These are phyloP conservation scores for Krasilnikovozyma curviuscula DNA, from an alignment of 768 basidiomycete genomes.

Conservation along the genomic window DNA sequence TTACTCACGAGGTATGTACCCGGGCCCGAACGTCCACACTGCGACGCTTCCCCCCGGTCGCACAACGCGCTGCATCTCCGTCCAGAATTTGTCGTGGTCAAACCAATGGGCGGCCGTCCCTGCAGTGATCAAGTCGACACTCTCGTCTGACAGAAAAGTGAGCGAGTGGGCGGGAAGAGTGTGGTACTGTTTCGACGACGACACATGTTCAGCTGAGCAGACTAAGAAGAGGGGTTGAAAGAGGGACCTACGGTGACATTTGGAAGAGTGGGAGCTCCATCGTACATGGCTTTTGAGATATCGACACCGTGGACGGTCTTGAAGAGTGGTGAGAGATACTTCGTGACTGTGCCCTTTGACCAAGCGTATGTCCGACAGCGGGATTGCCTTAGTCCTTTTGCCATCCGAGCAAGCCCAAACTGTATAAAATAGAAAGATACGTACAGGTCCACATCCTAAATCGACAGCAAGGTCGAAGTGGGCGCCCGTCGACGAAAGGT, in stretches of 20 bases:
- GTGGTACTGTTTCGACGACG: no score
- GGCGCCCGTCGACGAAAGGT: neutral
- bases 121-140: slow-evolving; percentile 7
- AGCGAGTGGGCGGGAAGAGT: neutral
- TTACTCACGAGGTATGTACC: neutral
- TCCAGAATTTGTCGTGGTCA: slow-evolving; percentile 1
- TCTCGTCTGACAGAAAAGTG: neutral
- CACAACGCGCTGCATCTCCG: slow-evolving; percentile 2
- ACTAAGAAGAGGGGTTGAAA: no score
- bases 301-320: neutral
- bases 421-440: neutral
- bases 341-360: slow-evolving; percentile 3
- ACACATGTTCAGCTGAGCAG: neutral
- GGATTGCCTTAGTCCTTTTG: neutral
- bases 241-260: slow-evolving; percentile 1
- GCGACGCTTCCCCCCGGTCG: slow-evolving; percentile 1
- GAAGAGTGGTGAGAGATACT: neutral
- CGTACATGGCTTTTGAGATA: neutral
- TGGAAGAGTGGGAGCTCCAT: neutral
- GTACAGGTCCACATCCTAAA: slow-evolving; percentile 6
- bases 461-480: neutral
- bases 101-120: slow-evolving; percentile 9
- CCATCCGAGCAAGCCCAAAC: neutral
- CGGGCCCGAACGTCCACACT: slow-evolving; percentile 1
- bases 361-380: neutral